Conservation (phyloP, 1,284 basidiomycete genomes). For the Marasmius fiardii region DNA sequence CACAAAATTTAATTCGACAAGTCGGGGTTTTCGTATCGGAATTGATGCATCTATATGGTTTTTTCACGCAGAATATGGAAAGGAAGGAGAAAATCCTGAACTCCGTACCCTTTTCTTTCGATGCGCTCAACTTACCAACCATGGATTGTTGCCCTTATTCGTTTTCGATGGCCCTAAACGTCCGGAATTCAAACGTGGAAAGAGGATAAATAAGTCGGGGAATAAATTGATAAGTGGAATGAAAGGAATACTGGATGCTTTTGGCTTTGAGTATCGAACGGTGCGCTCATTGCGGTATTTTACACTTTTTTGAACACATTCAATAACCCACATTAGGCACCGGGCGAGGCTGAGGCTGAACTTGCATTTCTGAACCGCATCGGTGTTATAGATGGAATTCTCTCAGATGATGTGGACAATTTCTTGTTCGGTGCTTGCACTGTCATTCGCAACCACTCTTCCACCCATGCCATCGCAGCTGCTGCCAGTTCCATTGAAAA, state of each 20-base stretch:
- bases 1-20: conserved; percentile 63
- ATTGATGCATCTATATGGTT: conserved; percentile 85
- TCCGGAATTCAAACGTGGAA: conserved; percentile 81
- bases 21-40: conserved; percentile 66
- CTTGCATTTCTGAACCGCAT: conserved; percentile 82
- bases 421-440: conserved; percentile 86
- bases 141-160: conserved; percentile 85
- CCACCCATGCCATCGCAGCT: conserved; percentile 11
- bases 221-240: conserved; percentile 67
- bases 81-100: conserved; percentile 77
- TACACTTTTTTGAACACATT: background rate
- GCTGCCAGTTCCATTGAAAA: conserved; percentile 36
- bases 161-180: conserved; percentile 92
- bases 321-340: conserved; percentile 51
- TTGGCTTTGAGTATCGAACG: conserved; percentile 85
- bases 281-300: conserved; percentile 36
- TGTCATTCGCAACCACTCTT: conserved; percentile 64
- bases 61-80: conserved; percentile 71
- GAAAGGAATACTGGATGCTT: conserved; percentile 81
- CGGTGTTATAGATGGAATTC: conserved; percentile 84
- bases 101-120: conserved; percentile 74
- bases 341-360: conserved; percentile 96
- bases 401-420: conserved; percentile 93
- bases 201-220: conserved; percentile 58
- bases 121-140: conserved; percentile 68